phyloP scores from a whole-genome alignment of 1,284 basidiomycete species.

The Ceratobasidium sp. region DNA sequence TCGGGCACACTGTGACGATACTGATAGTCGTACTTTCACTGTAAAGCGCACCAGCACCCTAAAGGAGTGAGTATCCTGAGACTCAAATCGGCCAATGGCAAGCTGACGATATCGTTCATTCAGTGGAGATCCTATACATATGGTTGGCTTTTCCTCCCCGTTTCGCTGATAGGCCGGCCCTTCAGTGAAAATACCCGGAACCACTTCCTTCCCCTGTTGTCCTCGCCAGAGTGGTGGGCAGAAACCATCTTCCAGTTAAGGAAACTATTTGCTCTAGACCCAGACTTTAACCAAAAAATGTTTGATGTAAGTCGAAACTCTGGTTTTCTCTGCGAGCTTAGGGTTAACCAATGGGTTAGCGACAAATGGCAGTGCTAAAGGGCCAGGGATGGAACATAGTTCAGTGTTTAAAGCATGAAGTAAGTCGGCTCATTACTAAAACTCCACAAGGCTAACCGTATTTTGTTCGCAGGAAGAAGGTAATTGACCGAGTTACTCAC shows the following conservation, averaged over 20 bases:
- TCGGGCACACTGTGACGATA: neutral
- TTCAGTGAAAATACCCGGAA: constrained; percentile 85
- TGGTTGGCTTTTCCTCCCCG: constrained; percentile 76
- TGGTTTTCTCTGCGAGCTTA: neutral
- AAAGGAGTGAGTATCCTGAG: constrained; percentile 63
- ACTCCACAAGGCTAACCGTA: constrained; percentile 29
- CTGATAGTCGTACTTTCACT: neutral
- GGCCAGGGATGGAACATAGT: constrained; percentile 93
- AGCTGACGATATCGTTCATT: neutral
- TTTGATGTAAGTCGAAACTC: constrained; percentile 55
- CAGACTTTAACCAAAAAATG: constrained; percentile 89
- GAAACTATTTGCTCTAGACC: constrained; percentile 82
- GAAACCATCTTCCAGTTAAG: constrained; percentile 83
- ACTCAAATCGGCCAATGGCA: neutral
- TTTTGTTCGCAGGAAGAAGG: constrained; percentile 68
- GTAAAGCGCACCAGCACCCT: constrained; percentile 79
- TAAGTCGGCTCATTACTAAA: constrained; percentile 59
- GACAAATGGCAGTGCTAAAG: constrained; percentile 90
- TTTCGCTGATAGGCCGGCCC: constrained; percentile 62
- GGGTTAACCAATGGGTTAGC: constrained; percentile 58
- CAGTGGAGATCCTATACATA: constrained; percentile 89
- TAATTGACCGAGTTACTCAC: constrained; percentile 50
- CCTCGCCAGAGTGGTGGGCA: constrained; percentile 90
- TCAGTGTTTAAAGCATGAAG: constrained; percentile 79
- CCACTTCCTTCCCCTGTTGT: constrained; percentile 85